phyloP scores from a whole-genome alignment of 2,329 filamentous ascomycete species.

The Fusarium tupiense region DNA sequence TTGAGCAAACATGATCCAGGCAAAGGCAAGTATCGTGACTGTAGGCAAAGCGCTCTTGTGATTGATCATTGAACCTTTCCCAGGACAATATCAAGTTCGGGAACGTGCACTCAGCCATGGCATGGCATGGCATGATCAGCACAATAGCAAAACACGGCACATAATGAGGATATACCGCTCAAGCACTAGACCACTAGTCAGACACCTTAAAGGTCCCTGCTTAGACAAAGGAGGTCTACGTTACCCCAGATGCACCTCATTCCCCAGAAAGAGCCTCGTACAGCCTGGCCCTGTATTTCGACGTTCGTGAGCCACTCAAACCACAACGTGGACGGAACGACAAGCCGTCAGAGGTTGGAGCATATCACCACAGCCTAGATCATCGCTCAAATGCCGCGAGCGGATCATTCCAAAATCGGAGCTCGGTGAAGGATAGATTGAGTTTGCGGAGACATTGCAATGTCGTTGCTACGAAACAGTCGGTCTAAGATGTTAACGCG shows the following conservation, averaged over 20 bases:
- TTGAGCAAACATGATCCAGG: not conserved
- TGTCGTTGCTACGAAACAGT: slow-evolving; percentile 17
- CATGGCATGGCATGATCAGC: not conserved
- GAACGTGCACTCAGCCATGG: not conserved
- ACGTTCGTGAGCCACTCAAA: slow-evolving; percentile 40
- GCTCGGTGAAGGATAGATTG: slow-evolving; percentile 25
- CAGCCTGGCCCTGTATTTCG: slow-evolving; percentile 4
- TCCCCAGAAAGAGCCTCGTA: slow-evolving; percentile 28
- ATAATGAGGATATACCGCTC: not conserved
- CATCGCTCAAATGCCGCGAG: slow-evolving; percentile 16
- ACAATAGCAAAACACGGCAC: not conserved
- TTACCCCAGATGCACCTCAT: slow-evolving; percentile 39
- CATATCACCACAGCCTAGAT: not conserved
- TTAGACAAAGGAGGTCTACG: slow-evolving; percentile 10
- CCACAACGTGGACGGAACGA: slow-evolving; percentile 36
- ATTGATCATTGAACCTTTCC: not conserved
- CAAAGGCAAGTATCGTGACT: not conserved
- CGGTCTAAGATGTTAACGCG: slow-evolving; percentile 12
- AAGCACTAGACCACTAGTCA: slow-evolving; percentile 15
- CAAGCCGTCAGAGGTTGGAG: slow-evolving; percentile 34
- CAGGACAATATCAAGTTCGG: not conserved
- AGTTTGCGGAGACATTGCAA: slow-evolving; percentile 11
- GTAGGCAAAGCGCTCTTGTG: not conserved
- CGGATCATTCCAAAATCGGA: slow-evolving; percentile 24
- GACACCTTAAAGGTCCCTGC: slow-evolving; percentile 12